Evolutionary conservation across 352 stramenopile species (phyloP).

Genomic region (Globisporangium solare): DNA sequence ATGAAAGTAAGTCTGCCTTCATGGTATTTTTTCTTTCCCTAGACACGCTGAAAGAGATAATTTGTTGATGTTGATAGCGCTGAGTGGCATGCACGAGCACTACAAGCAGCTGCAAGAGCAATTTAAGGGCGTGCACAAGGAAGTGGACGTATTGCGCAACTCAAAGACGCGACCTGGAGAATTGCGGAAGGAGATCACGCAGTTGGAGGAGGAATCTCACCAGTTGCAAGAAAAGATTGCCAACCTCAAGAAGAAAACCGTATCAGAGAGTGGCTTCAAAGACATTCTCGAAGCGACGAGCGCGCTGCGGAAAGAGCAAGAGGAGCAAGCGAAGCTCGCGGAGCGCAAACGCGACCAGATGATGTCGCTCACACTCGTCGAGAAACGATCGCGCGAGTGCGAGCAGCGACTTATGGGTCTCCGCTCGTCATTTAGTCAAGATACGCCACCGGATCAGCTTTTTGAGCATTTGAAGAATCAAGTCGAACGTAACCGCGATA

Average conservation of each 20-base stretch:
- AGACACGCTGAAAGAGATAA: too few species aligned
- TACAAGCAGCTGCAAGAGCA: conserved; percentile 93
- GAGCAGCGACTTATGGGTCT: conserved; percentile 72
- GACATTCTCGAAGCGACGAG: conserved; percentile 90
- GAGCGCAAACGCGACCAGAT: conserved; percentile 89
- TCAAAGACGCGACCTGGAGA: conserved; percentile 81
- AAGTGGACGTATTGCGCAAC: conserved; percentile 78
- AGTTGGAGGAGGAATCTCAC: conserved; percentile 89
- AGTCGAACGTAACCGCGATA: conserved; percentile 69
- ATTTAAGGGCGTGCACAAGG: conserved; percentile 90
- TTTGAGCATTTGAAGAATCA: conserved; percentile 81
- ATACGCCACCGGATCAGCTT: conserved; percentile 82
- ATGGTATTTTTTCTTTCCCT: too few species aligned
- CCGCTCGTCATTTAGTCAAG: conserved; percentile 59
- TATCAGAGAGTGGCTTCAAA: conserved; percentile 76
- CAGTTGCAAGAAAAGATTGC: conserved; percentile 91
- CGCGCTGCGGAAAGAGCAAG: conserved; percentile 90
- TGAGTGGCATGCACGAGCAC: conserved; percentile 82
- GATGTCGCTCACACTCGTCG: conserved; percentile 74
- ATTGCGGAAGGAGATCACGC: conserved; percentile 86
- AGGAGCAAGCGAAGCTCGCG: conserved; percentile 90
- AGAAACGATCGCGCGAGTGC: conserved; percentile 74
- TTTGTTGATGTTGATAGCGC: conserved; percentile 19
- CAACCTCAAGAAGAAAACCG: conserved; percentile 86
- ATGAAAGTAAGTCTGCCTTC: conserved; percentile 49